A percentile compares a stretch with the other conserved stretches of the same genome.
phyloP scores from a whole-genome alignment of 495 filamentous ascomycete species.

The Penicillium coffeae region DNA sequence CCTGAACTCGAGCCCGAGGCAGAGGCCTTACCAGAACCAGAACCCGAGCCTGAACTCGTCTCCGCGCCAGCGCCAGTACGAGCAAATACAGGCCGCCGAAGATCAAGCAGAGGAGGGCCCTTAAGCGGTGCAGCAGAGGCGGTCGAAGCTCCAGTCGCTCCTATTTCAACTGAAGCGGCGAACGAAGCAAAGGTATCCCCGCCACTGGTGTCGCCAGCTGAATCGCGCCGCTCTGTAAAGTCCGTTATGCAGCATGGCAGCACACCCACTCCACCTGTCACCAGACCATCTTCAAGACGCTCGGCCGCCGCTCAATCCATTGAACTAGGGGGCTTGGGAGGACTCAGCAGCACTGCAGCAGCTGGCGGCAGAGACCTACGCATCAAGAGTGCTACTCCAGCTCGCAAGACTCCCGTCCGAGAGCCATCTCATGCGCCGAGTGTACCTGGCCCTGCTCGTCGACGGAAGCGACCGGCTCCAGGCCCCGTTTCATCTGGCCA shows the following conservation, averaged over 20 bases:
- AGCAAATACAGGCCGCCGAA: constrained; percentile 9
- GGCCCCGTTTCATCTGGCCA: constrained; percentile 66
- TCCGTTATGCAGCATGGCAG: constrained; percentile 10
- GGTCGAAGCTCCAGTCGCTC: constrained; percentile 5
- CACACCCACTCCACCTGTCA: constrained; percentile 34
- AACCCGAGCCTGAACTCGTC: background rate
- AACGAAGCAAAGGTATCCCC: constrained; percentile 21
- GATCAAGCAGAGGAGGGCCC: constrained; percentile 38
- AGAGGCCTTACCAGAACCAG: too few relatives aligned
- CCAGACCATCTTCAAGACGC: constrained; percentile 44
- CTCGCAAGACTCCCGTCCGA: constrained; percentile 50
- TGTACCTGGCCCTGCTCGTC: constrained; percentile 44
- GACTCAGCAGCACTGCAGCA: constrained; percentile 8
- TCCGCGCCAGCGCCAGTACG: constrained; percentile 1
- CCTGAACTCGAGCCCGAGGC: too few relatives aligned
- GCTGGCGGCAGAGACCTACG: constrained; percentile 37
- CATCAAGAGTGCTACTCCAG: constrained; percentile 45
- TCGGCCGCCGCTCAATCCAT: constrained; percentile 37
- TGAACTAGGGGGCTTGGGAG: constrained; percentile 20
- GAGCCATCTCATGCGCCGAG: constrained; percentile 46
- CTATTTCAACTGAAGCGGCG: constrained; percentile 9
- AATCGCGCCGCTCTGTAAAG: constrained; percentile 24
- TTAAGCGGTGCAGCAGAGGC: constrained; percentile 33
- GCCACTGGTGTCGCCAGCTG: constrained; percentile 25
- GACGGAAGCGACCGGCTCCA: constrained; percentile 69